Evolutionary conservation across 768 basidiomycete species (phyloP), one percentile per base, ranked within the genome.

Genomic region (Serpula lacrymans): DNA sequence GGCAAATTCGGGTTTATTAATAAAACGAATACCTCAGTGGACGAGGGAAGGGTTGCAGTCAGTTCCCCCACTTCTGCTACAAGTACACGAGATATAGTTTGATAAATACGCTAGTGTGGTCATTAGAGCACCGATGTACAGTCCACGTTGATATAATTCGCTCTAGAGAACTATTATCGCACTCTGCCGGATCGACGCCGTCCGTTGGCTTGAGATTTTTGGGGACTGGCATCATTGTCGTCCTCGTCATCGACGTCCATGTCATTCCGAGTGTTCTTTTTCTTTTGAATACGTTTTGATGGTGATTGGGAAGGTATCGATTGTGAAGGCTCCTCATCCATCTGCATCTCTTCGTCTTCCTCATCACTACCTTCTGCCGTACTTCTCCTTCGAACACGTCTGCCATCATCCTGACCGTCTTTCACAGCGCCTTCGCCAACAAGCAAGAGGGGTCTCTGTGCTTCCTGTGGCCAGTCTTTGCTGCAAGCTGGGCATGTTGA

Each of bases 1-100:
- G 89, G 82, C 43, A 74, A 75, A 34, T 97, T 97, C 59, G 93
- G 93, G 14, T 96, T 95, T 61, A 74, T 78, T 8, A 70, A 81
- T 50, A 65, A 69, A 49, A 52, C 54, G 2, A 51, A 61, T 20
- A 55, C 48, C 6, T 48, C 49, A 25, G 59, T 49, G 18, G 71
- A 72, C 30, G 74, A 72, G 21, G 75, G 72, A 3, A 71, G 67
- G 25, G 74, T 82, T 41, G 48, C 28, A 9, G 48, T 46, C 32
- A 50, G 51, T 21, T n/a, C n/a, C n/a, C n/a, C n/a, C n/a, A n/a
- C n/a, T n/a, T n/a, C n/a, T n/a, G n/a, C n/a, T n/a, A n/a, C n/a
- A n/a, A n/a, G n/a, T n/a, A n/a, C n/a, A n/a, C n/a, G n/a, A n/a
- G n/a, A n/a, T n/a, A n/a, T n/a, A n/a, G n/a, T n/a, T n/a, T n/a